Base-by-base conservation (phyloP, 192 early-diverging fungal genomes). In the Backusella mclennaniae region DNA sequence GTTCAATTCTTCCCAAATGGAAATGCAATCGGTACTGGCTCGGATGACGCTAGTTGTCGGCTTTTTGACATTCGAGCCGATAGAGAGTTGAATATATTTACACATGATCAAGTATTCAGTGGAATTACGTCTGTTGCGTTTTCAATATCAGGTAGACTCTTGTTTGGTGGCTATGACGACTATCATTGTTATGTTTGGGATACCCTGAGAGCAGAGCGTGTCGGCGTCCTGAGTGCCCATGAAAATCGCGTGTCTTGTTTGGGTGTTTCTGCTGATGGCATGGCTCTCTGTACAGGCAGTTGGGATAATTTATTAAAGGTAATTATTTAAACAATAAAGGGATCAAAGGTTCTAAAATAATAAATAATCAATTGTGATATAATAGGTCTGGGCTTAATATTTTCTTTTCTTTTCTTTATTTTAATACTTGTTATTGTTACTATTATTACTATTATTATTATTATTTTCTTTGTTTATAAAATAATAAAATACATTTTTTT, bases 121-220 rank as follows among this genome's bases (percentile, higher is more conserved):
- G 98, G 98, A 26, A 97, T 99, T 82, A 99, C 98, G 0, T 98
- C 97, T 15, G 93, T 99, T 21, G 97, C 92, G 5, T 99, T 99
- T 80, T 98, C 97, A 74, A 90, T 97, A 73, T 98, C 96, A 6
- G 98, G 98, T 23, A 92, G 98, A 21, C 83, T 99, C 35, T 81
- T 99, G 73, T 99, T 99, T 92, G 96, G 97, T 33, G 98, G 98
- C 29, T 99, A 99, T 77, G 98, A 99, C 79, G 97, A 99, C 84
- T 99, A 96, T 84, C 98, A 98, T 87, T 98, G 96, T 90, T 98
- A 99, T 78, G 96, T 99, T 14, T 99, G 98, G 98, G 98, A 99
- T 84, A 97, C 97, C 31, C 86, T 99, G 52, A 95, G 96, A 83
- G 96, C 95, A 44, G 93, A 98, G 67, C 86, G 97, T 59, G 97